Base-by-base conservation (phyloP, 2,329 filamentous ascomycete genomes). In the Fusarium sp. region DNA sequence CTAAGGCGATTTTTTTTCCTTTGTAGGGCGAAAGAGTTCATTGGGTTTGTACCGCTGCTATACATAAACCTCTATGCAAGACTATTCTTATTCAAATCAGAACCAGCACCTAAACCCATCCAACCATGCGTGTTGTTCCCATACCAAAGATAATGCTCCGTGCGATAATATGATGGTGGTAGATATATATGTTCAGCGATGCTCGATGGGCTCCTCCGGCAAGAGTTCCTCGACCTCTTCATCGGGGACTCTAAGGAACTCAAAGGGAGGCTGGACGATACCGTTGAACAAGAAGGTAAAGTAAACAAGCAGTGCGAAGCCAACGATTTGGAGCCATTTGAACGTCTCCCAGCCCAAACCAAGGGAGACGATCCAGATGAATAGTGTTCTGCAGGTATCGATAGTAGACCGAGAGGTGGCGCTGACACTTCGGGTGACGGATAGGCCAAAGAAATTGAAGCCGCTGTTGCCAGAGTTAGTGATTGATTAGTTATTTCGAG, bases 401-500 rank as follows among this genome's bases (percentile, higher is more conserved):
- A 99, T 98, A 29, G 94, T 98, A 29, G 92, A 96, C 59, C 95
- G 88, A 2, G 94, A 92, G 0, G 95, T 99, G 10, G 95, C 95
- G 62, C 91, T 96, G 66, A 99, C 92, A 61, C 79, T 88, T 57
- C 92, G 87, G 1, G 95, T 99, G 9, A 99, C 94, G 1, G 91
- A 95, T 9, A 99, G 85, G 8, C 95, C 95, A 76, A 99, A 99
- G 81, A 96, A 99, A 79, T 99, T 99, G 85, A 98, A 99, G 49
- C 94, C 93, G 63, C 92, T 96, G 29, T 38, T 25, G 11, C 23
- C 6, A 10, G 23, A 6, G 55, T 73, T 54, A 70, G 66, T 50
- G 38, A 48, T 41, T 29, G 49, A 59, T 4, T 4, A 21, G 29
- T 14, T 6, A 31, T 6, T n/a, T 25, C 9, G 9, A 14, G 9